phyloP scores from a whole-genome alignment of 2,329 filamentous ascomycete genomes.

The Pseudogymnoascus sp. region DNA sequence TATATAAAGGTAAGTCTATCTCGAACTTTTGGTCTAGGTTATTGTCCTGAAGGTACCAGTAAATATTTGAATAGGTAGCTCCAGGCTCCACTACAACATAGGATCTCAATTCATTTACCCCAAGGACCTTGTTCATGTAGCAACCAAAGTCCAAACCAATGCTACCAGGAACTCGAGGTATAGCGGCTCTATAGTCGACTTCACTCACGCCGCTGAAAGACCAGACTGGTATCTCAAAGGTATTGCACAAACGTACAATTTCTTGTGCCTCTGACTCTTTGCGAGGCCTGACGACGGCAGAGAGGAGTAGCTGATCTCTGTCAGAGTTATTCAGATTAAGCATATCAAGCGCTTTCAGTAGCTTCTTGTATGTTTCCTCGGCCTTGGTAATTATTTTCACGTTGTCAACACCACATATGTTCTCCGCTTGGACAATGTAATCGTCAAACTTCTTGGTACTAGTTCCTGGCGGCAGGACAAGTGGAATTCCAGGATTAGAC shows the following conservation, averaged over 20 bases:
- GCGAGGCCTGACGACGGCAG: constrained; percentile 36
- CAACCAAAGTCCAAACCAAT: constrained; percentile 45
- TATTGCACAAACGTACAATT: constrained; percentile 39
- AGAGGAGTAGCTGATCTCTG: constrained; percentile 26
- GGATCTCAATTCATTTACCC: constrained; percentile 42
- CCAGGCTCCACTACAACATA: constrained; percentile 49
- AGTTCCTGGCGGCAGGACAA: background rate
- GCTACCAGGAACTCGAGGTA: constrained; percentile 44
- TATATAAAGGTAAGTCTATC: constrained; percentile 37
- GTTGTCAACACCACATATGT: background rate
- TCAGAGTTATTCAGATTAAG: background rate
- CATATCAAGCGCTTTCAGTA: background rate
- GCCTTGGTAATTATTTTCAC: background rate
- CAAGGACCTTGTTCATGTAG: constrained; percentile 46
- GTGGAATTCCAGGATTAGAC: background rate
- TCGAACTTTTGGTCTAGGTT: constrained; percentile 35
- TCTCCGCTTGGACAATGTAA: background rate
- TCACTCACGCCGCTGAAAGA: constrained; percentile 44
- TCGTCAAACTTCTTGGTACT: background rate
- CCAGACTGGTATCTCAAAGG: constrained; percentile 40
- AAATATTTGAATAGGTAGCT: constrained; percentile 44
- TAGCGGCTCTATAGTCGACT: constrained; percentile 48
- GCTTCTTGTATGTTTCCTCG: background rate
- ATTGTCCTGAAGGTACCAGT: constrained; percentile 41
- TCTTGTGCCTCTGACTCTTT: constrained; percentile 40